Evolutionary conservation across 139 green algal genomes (phyloP).

Genomic region (Nannochloris sp.): DNA sequence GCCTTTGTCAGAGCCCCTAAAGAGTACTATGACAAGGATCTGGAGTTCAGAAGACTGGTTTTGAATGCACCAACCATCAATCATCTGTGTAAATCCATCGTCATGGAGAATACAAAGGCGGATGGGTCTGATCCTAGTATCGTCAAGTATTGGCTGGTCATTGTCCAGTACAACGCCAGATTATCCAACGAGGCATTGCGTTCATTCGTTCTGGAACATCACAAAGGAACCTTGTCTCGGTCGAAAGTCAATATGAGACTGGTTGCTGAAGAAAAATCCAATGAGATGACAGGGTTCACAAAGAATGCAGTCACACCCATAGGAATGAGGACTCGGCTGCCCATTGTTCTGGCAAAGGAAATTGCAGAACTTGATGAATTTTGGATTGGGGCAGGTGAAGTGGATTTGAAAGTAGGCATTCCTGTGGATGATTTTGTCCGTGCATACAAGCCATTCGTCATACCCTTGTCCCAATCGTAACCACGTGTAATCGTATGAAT

Average conservation of each 20-base stretch:
- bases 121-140: constrained; percentile 4
- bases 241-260: constrained; percentile 76
- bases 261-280: constrained; percentile 51
- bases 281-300: constrained; percentile 50
- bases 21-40: constrained; percentile 73
- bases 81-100: constrained; percentile 78
- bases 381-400: constrained; percentile 77
- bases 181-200: constrained; percentile 74
- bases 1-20: constrained; percentile 55
- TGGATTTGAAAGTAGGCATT: constrained; percentile 76
- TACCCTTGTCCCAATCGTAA: constrained; percentile 49
- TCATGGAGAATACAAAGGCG: constrained; percentile 72
- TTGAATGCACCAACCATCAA: constrained; percentile 31
- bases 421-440: constrained; percentile 40
- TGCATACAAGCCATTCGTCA: constrained; percentile 43
- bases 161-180: constrained; percentile 59
- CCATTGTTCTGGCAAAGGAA: constrained; percentile 65
- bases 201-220: constrained; percentile 46
- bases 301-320: constrained; percentile 83
- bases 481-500: too few relatives aligned
- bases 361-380: constrained; percentile 51
- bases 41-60: constrained; percentile 50
- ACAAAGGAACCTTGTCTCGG: constrained; percentile 28
- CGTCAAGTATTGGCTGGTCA: constrained; percentile 66
- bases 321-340: constrained; percentile 49